Evolutionary conservation across 208 protist genomes (phyloP), one percentile per base, ranked within the genome.

Genomic region (Crithidia mellificae): DNA sequence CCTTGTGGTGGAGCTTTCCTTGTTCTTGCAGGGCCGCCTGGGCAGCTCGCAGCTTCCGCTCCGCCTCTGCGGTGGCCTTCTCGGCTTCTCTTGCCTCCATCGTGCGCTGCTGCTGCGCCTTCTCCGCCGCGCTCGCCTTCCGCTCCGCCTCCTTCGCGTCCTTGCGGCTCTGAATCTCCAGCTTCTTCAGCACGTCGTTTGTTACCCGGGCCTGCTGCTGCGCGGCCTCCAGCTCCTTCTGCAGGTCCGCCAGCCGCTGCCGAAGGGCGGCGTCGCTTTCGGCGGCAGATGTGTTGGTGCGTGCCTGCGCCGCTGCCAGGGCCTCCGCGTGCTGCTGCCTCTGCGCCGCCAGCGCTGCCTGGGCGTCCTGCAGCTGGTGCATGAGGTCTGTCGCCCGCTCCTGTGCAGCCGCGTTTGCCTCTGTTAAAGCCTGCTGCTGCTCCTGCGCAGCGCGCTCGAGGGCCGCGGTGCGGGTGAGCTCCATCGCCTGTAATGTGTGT

Each of bases 21-120:
- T 65, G 59, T 46, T 65, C 59, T n/a, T 53, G 57, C 17, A 63
- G 44, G 17, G 57, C 57, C 0, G 57, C 57, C 41, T 63, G 57
- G 0, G 57, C 57, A 0, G 57, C 57, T 4, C 43, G 57, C 25
- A 63, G 30, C 44, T 63, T 50, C 14, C 44, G 50, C 19, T 66
- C 59, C 17, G 30, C 24, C 25, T 57, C 52, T 2, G 32, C 51
- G 27, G 51, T 58, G 24, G 58, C 53, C 49, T 72, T 46, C 57
- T 54, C 44, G 9, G 32, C 32, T 19, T 2, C 46, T 24, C 30
- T 57, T 2, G 30, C 55, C n/a, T 44, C 41, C 7, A 29, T 43
- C 12, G 43, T 14, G 20, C 34, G n/a, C 47, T 52, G 53, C 63
- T 52, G 25, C 24, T 61, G 63, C 46, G 11, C 43, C 24, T 51